Conservation (phyloP, 768 basidiomycete genomes). For the Podaxis rugospora region DNA sequence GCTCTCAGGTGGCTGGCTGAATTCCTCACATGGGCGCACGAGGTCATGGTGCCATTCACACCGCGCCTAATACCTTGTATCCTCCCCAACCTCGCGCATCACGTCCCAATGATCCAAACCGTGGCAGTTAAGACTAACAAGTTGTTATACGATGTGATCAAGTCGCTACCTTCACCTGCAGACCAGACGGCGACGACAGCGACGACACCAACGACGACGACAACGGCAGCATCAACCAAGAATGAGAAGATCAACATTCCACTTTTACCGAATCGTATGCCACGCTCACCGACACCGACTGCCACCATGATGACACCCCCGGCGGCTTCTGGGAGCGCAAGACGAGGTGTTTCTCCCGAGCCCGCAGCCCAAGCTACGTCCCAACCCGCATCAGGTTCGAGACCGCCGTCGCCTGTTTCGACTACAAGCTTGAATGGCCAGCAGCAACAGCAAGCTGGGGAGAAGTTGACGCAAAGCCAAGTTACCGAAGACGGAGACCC, state of each 20-base stretch:
- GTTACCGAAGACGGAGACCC: constrained; percentile 54
- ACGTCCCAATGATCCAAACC: constrained; percentile 81
- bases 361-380: constrained; percentile 32
- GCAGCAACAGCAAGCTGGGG: neutral
- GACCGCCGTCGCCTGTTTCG: constrained; percentile 62
- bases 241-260: constrained; percentile 23
- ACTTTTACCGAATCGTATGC: constrained; percentile 30
- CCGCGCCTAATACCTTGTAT: constrained; percentile 91
- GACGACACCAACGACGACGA: constrained; percentile 15
- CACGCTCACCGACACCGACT: constrained; percentile 57
- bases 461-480: constrained; percentile 13
- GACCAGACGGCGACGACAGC: constrained; percentile 33
- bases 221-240: constrained; percentile 13
- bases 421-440: constrained; percentile 27
- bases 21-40: constrained; percentile 81
- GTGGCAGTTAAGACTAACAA: constrained; percentile 87
- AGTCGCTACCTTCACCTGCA: constrained; percentile 72
- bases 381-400: constrained; percentile 28
- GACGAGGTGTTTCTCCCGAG: constrained; percentile 22
- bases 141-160: constrained; percentile 79
- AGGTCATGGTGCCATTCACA: constrained; percentile 92
- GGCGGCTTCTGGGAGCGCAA: neutral
- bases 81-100: constrained; percentile 91
- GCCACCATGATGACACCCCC: constrained; percentile 35
- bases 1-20: constrained; percentile 93